phyloP scores from a whole-genome alignment of 2,329 filamentous ascomycete species.

The Hypoxylon sp. region DNA sequence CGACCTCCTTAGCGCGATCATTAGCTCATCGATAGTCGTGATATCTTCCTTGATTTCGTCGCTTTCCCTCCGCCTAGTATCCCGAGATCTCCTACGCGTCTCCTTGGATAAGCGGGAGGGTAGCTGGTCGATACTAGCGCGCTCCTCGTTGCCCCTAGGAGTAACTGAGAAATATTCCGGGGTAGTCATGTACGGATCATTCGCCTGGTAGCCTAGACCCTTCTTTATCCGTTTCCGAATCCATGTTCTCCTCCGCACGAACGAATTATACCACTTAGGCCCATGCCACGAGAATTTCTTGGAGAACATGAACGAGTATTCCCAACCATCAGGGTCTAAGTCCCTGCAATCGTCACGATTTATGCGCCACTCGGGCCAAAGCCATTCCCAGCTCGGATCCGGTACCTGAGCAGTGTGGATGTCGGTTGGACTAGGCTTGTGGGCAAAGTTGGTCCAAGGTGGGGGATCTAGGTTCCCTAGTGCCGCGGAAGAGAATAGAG shows the following conservation, averaged over 20 bases:
- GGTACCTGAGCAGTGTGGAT: conserved; percentile 92
- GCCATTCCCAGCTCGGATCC: conserved; percentile 96
- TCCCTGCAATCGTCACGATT: conserved; percentile 79
- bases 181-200: conserved; percentile 76
- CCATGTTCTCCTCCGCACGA: conserved; percentile 92
- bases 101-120: conserved; percentile 54
- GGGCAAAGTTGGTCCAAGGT: conserved; percentile 83
- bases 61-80: conserved; percentile 48
- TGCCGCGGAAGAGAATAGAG: conserved; percentile 89
- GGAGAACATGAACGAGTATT: conserved; percentile 91
- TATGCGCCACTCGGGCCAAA: conserved; percentile 75
- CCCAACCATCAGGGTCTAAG: conserved; percentile 90
- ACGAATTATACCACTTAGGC: conserved; percentile 93
- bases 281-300: conserved; percentile 87
- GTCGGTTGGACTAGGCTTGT: conserved; percentile 72
- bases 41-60: conserved; percentile 64
- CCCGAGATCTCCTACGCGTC: conserved; percentile 52
- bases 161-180: conserved; percentile 86
- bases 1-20: conserved; percentile 76
- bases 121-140: conserved; percentile 40
- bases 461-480: conserved; percentile 88
- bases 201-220: conserved; percentile 59
- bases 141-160: conserved; percentile 59
- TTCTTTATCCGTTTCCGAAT: conserved; percentile 82
- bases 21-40: conserved; percentile 76